Evolutionary conservation across 345 rosid genomes (phyloP).

Genomic region (Turritis glabra): DNA sequence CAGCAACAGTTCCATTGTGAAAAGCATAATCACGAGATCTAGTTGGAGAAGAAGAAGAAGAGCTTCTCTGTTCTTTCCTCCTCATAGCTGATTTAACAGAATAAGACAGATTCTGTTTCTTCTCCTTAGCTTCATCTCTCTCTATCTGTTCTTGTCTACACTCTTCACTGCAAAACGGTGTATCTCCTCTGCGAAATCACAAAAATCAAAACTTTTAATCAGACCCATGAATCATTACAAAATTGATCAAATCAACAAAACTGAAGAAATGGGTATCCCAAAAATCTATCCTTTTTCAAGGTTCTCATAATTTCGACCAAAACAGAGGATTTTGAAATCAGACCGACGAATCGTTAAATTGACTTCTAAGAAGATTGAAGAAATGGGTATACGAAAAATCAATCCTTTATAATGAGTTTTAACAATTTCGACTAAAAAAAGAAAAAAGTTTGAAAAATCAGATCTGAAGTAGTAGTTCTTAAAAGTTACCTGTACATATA

Average conservation of each 20-base stretch:
- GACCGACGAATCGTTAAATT: neutral
- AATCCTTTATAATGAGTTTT: neutral
- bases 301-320: neutral
- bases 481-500: conserved; percentile 70
- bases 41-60: conserved; percentile 38
- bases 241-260: neutral
- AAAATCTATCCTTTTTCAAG: neutral
- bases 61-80: conserved; percentile 40
- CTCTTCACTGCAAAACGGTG: conserved; percentile 86
- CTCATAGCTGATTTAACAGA: conserved; percentile 62
- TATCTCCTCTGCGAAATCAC: conserved; percentile 68
- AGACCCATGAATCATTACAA: neutral
- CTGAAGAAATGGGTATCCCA: neutral
- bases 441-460: neutral
- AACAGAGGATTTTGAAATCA: neutral
- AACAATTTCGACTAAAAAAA: neutral
- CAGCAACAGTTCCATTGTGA: conserved; percentile 38
- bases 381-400: neutral
- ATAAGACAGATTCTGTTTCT: conserved; percentile 57
- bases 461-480: conserved; percentile 20
- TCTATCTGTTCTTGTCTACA: conserved; percentile 88
- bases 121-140: conserved; percentile 65
- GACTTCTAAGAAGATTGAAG: neutral
- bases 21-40: conserved; percentile 38
- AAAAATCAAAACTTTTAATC: conserved; percentile 28